Evolutionary conservation across 179 eudicot genomes (phyloP).

Genomic region (Silene noctiflora): DNA sequence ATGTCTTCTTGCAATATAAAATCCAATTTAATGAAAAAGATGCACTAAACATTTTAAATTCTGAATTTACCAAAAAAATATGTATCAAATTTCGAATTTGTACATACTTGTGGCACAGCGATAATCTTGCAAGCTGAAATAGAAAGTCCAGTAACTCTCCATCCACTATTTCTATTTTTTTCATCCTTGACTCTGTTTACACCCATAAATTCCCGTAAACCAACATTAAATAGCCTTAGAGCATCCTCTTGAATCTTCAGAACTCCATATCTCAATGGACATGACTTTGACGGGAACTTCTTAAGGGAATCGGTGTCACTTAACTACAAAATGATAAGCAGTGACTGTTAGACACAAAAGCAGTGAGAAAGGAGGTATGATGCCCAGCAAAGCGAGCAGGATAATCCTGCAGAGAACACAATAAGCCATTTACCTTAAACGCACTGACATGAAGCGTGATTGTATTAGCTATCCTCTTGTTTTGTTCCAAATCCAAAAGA

Average conservation of each 20-base stretch:
- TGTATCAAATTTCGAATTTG: slow-evolving; percentile 6
- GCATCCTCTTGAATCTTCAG: slow-evolving; percentile 84
- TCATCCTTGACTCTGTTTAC: slow-evolving; percentile 30
- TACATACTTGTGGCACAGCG: slow-evolving; percentile 69
- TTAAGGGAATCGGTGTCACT: slow-evolving; percentile 60
- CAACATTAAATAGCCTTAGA: slow-evolving; percentile 60
- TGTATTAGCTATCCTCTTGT: slow-evolving; percentile 80
- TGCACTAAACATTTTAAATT: not conserved
- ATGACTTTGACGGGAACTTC: slow-evolving; percentile 88
- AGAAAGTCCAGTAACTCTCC: slow-evolving; percentile 79
- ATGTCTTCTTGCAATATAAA: not conserved
- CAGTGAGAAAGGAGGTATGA: slow-evolving; percentile 1
- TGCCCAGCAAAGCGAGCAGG: not conserved
- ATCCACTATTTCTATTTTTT: slow-evolving; percentile 42
- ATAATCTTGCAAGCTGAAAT: slow-evolving; percentile 80
- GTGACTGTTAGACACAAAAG: slow-evolving; percentile 14
- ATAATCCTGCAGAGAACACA: not conserved
- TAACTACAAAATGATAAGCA: slow-evolving; percentile 39
- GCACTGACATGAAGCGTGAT: slow-evolving; percentile 78
- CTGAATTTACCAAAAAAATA: not conserved
- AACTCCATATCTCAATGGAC: slow-evolving; percentile 76
- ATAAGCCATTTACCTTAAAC: slow-evolving; percentile 47
- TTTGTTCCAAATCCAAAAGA: slow-evolving; percentile 63
- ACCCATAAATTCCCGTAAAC: slow-evolving; percentile 69
- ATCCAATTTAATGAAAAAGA: not conserved